phyloP scores from a whole-genome alignment of 768 basidiomycete species.

The Serendipita sp. region DNA sequence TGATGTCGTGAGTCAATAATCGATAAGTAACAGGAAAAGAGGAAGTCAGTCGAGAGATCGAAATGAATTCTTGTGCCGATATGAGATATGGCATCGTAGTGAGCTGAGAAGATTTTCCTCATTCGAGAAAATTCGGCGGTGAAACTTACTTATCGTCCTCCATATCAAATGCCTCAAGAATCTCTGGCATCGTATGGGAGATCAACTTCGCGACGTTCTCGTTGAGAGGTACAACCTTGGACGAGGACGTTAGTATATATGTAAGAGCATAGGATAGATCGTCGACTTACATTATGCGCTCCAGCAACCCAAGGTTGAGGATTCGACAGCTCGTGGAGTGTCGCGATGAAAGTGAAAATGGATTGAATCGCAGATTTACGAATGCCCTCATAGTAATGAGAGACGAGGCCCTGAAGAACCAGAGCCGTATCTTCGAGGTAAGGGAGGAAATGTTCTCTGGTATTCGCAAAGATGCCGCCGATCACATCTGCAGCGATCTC shows the following conservation, averaged over 20 bases:
- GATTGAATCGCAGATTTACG: slow-evolving; percentile 84
- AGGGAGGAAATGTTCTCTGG: slow-evolving; percentile 73
- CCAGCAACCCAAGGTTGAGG: slow-evolving; percentile 76
- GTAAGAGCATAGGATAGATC: not conserved
- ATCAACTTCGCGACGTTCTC: slow-evolving; percentile 65
- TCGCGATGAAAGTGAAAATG: slow-evolving; percentile 73
- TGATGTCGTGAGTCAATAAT: slow-evolving; percentile 15
- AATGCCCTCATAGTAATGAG: slow-evolving; percentile 96
- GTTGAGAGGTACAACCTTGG: slow-evolving; percentile 36
- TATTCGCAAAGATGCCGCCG: slow-evolving; percentile 75
- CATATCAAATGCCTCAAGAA: slow-evolving; percentile 79
- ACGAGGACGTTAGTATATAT: slow-evolving; percentile 1
- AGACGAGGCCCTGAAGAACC: slow-evolving; percentile 60
- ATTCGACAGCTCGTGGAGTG: slow-evolving; percentile 79
- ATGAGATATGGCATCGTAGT: slow-evolving; percentile 45
- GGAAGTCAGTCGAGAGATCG: slow-evolving; percentile 24
- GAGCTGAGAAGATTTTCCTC: slow-evolving; percentile 57
- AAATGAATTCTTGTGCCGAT: slow-evolving; percentile 42
- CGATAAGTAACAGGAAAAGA: slow-evolving; percentile 13
- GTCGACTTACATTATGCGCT: slow-evolving; percentile 40
- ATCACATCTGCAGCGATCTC: slow-evolving; percentile 97
- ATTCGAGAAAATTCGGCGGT: slow-evolving; percentile 23
- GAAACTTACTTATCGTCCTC: slow-evolving; percentile 90
- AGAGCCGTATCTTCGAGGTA: slow-evolving; percentile 73
- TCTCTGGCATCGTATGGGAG: slow-evolving; percentile 50